Conservation (phyloP, 805 yeast genomes). For the Monosporozyma aquatica region DNA sequence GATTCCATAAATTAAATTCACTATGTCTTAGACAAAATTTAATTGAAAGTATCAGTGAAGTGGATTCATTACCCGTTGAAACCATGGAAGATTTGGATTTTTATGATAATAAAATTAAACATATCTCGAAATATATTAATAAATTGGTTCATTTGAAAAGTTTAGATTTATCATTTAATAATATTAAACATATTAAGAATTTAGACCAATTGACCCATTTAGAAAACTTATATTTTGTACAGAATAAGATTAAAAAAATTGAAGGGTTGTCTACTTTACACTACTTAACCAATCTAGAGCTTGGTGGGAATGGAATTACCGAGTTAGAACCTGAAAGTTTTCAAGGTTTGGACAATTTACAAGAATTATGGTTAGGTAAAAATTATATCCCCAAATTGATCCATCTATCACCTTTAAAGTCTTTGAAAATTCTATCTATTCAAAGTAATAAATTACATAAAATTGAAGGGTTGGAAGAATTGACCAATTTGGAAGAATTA, state of each 20-base stretch:
- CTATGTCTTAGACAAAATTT: conserved; percentile 79
- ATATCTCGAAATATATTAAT: conserved; percentile 63
- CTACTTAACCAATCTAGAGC: conserved; percentile 60
- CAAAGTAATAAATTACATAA: conserved; percentile 77
- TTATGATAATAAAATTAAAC: conserved; percentile 85
- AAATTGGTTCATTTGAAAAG: conserved; percentile 46
- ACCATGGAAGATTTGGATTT: conserved; percentile 71
- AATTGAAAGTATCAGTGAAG: conserved; percentile 59
- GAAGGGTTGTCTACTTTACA: conserved; percentile 51
- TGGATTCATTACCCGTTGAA: conserved; percentile 50
- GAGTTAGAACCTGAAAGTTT: conserved; percentile 39
- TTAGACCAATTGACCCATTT: conserved; percentile 52
- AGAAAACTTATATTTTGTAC: conserved; percentile 74
- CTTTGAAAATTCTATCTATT: conserved; percentile 69
- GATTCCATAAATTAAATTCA: conserved; percentile 49
- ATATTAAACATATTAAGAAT: conserved; percentile 77
- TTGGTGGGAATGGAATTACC: conserved; percentile 74
- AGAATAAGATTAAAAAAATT: conserved; percentile 71
- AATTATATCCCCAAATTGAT: conserved; percentile 61
- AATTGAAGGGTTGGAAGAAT: conserved; percentile 70
- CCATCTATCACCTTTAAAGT: conserved; percentile 49
- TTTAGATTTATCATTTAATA: conserved; percentile 84
- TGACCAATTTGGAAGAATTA: conserved; percentile 70
- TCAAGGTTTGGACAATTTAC: conserved; percentile 44
- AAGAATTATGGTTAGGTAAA: conserved; percentile 88